Conservation (phyloP, 495 filamentous ascomycete genomes). For the Staphylotrichum tortipilum region DNA sequence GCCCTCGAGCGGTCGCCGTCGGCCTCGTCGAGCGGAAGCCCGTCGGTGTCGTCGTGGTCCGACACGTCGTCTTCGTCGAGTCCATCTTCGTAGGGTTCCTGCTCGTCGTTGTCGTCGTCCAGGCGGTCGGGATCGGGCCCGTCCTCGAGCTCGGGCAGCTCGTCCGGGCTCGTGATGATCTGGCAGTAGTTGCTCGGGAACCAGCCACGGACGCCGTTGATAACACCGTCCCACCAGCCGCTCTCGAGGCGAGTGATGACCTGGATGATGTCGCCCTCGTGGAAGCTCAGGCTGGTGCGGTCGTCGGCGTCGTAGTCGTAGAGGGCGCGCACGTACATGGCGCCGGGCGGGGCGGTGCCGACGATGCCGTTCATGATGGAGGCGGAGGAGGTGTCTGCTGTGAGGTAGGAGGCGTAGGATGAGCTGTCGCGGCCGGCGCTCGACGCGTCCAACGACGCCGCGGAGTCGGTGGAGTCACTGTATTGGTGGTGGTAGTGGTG, state of each 20-base stretch:
- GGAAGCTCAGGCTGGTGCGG: slow-evolving; percentile 91
- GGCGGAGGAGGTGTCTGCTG: slow-evolving; percentile 23
- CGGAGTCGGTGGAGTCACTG: slow-evolving; percentile 24
- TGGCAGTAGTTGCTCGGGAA: slow-evolving; percentile 98
- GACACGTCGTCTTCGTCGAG: slow-evolving; percentile 25
- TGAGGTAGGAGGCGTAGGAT: slow-evolving; percentile 15
- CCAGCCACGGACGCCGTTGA: slow-evolving; percentile 89
- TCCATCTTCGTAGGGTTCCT: slow-evolving; percentile 34
- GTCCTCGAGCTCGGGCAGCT: slow-evolving; percentile 46
- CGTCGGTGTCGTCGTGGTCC: slow-evolving; percentile 42
- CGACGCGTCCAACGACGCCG: slow-evolving; percentile 28
- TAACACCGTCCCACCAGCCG: slow-evolving; percentile 98
- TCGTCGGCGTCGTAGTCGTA: slow-evolving; percentile 98
- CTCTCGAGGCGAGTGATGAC: slow-evolving; percentile 96
- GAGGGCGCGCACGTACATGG: slow-evolving; percentile 87
- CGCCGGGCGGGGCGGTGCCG: slow-evolving; percentile 61
- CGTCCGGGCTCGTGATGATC: slow-evolving; percentile 65
- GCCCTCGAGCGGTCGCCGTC: slow-evolving; percentile 72
- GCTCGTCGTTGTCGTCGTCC: slow-evolving; percentile 58
- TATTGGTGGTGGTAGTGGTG: not conserved
- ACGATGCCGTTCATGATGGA: slow-evolving; percentile 61
- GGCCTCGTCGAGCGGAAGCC: slow-evolving; percentile 60
- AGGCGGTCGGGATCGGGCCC: slow-evolving; percentile 62
- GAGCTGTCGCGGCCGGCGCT: slow-evolving; percentile 28
- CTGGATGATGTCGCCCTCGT: slow-evolving; percentile 90